Conservation (phyloP, 352 stramenopile species). For the Globisporangium nagaii region DNA sequence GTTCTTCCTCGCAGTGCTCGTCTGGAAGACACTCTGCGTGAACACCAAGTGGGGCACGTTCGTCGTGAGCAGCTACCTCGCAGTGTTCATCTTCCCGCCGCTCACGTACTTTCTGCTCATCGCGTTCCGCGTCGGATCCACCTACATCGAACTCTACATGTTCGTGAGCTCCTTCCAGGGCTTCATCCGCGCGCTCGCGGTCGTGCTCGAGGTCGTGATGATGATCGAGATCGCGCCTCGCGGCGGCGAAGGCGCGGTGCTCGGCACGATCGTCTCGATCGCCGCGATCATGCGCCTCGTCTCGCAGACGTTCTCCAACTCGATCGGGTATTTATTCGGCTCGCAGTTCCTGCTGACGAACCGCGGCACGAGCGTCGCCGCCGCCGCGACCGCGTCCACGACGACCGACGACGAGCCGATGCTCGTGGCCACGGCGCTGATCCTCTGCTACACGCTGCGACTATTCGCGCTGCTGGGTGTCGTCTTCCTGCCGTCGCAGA, state of each 20-base stretch:
- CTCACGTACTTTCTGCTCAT: constrained; percentile 26
- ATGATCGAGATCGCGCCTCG: constrained; percentile 38
- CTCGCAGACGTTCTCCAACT: constrained; percentile 16
- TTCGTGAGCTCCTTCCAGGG: constrained; percentile 30
- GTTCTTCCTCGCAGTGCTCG: constrained; percentile 18
- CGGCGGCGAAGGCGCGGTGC: constrained; percentile 33
- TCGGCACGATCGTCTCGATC: constrained; percentile 38
- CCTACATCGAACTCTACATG: constrained; percentile 23
- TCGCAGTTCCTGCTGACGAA: constrained; percentile 9
- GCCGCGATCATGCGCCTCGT: constrained; percentile 34
- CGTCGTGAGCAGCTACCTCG: constrained; percentile 19
- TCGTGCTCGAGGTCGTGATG: constrained; percentile 35
- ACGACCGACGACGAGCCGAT: constrained; percentile 13
- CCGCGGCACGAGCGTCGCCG: constrained; percentile 6
- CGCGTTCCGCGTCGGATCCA: constrained; percentile 17
- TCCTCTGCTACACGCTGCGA: constrained; percentile 19
- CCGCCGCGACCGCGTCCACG: not conserved
- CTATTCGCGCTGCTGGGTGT: constrained; percentile 21
- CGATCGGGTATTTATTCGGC: constrained; percentile 13
- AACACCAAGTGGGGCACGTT: constrained; percentile 33
- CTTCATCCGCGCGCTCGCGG: constrained; percentile 25
- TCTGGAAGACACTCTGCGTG: constrained; percentile 27
- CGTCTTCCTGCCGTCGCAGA: constrained; percentile 17
- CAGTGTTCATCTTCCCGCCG: constrained; percentile 21
- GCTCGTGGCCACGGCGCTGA: constrained; percentile 24